phyloP scores from a whole-genome alignment of 805 yeast genomes.

The Yarrowia osloensis region DNA sequence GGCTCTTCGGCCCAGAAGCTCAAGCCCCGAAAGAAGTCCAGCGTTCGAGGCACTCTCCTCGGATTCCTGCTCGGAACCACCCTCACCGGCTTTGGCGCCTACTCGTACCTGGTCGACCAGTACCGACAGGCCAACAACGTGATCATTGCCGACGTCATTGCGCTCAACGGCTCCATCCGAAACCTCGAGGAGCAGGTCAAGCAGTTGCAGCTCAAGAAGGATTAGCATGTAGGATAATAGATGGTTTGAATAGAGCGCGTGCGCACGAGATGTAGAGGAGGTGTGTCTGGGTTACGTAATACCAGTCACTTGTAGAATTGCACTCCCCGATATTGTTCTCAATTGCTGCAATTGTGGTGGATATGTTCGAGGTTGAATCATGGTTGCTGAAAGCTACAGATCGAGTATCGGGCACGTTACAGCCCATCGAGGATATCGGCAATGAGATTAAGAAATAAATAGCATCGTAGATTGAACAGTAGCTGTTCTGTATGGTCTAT shows the following conservation, averaged over 20 bases:
- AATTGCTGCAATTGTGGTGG: too few species aligned
- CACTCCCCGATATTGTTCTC: too few species aligned
- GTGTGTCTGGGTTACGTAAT: too few species aligned
- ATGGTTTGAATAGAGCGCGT: slow-evolving; percentile 2
- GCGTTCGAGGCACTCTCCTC: slow-evolving; percentile 47
- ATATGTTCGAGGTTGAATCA: too few species aligned
- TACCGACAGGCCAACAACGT: slow-evolving; percentile 72
- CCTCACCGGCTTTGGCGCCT: slow-evolving; percentile 71
- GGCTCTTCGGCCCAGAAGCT: slow-evolving; percentile 26
- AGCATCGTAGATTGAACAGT: too few species aligned
- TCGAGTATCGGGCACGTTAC: too few species aligned
- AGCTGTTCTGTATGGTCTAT: too few species aligned
- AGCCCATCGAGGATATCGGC: too few species aligned
- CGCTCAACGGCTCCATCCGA: slow-evolving; percentile 67
- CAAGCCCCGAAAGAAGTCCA: slow-evolving; percentile 28
- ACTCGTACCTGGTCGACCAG: slow-evolving; percentile 76
- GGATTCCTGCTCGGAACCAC: slow-evolving; percentile 82
- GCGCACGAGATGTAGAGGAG: too few species aligned
- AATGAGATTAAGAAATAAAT: too few species aligned
- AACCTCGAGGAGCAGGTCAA: slow-evolving; percentile 68
- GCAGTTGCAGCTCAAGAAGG: slow-evolving; percentile 30
- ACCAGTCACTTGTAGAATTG: too few species aligned
- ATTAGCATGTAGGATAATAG: slow-evolving; percentile 17
- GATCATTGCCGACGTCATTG: slow-evolving; percentile 71
- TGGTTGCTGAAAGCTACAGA: too few species aligned